Conservation (phyloP, 2,329 filamentous ascomycete genomes). For the Colletotrichum ledebouriae region DNA sequence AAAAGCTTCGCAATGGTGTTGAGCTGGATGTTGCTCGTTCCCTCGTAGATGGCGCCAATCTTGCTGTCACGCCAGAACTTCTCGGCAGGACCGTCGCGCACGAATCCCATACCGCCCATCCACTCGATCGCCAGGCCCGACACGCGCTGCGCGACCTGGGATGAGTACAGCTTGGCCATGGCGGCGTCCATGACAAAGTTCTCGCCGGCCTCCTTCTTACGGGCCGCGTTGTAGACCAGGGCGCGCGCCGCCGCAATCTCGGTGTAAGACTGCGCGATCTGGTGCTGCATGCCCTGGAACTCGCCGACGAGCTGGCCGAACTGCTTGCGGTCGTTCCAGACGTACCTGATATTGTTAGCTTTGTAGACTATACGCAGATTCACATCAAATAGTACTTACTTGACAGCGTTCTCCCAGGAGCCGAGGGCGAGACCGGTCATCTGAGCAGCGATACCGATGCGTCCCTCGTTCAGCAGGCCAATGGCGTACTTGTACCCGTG, state of each 20-base stretch:
- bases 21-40: constrained; percentile 82
- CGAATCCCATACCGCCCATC: constrained; percentile 99
- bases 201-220: constrained; percentile 98
- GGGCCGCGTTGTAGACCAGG: constrained; percentile 93
- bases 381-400: constrained; percentile 58
- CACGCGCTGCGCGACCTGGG: constrained; percentile 91
- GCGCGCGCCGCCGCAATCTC: constrained; percentile 93
- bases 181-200: constrained; percentile 96
- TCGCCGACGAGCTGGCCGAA: constrained; percentile 94
- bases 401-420: constrained; percentile 93
- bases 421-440: constrained; percentile 98
- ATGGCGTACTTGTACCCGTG: constrained; percentile 99
- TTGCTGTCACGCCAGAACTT: constrained; percentile 99
- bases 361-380: too few relatives aligned
- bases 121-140: constrained; percentile 92
- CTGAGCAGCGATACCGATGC: constrained; percentile 97
- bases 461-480: constrained; percentile 91
- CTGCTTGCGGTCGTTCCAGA: constrained; percentile 98
- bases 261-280: constrained; percentile 94
- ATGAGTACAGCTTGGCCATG: constrained; percentile 97
- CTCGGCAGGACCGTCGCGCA: constrained; percentile 94
- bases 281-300: constrained; percentile 99
- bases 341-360: constrained; percentile 70
- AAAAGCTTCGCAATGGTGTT: constrained; percentile 75
- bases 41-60: constrained; percentile 98